Evolutionary conservation across 2,329 filamentous ascomycete species (phyloP).

Genomic region (Cladosporium austrohemisphaericum): DNA sequence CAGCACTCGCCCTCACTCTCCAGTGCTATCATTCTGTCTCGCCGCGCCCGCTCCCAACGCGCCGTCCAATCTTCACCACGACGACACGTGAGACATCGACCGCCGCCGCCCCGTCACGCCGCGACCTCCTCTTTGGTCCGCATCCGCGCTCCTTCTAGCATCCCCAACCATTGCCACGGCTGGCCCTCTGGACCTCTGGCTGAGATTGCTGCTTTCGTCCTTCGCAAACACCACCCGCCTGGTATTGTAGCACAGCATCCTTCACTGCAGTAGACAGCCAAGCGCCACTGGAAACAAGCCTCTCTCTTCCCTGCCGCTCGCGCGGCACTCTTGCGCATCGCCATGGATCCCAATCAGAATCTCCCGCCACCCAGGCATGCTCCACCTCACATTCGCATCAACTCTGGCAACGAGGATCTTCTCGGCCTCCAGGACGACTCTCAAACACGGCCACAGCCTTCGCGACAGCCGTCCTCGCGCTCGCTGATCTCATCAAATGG

Average conservation of each 20-base stretch:
- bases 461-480: slow-evolving; percentile 41
- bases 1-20: neutral
- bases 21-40: neutral
- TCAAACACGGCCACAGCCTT: slow-evolving; percentile 34
- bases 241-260: slow-evolving; percentile 1
- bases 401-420: slow-evolving; percentile 57
- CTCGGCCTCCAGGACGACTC: slow-evolving; percentile 34
- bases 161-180: slow-evolving; percentile 5
- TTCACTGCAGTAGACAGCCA: neutral
- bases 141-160: neutral
- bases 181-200: slow-evolving; percentile 1
- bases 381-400: slow-evolving; percentile 61
- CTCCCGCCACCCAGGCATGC: slow-evolving; percentile 28
- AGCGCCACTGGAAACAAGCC: slow-evolving; percentile 1
- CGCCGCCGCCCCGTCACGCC: slow-evolving; percentile 5
- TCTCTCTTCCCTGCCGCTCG: slow-evolving; percentile 7
- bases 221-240: neutral
- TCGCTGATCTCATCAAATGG: slow-evolving; percentile 42
- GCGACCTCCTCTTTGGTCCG: slow-evolving; percentile 1
- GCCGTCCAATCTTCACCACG: slow-evolving; percentile 10
- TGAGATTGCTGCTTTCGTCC: slow-evolving; percentile 1
- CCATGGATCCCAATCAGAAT: slow-evolving; percentile 20
- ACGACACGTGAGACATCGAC: slow-evolving; percentile 11
- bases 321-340: slow-evolving; percentile 11
- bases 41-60: neutral